phyloP scores from a whole-genome alignment of 1,284 basidiomycete species.

The Mycena sp. region DNA sequence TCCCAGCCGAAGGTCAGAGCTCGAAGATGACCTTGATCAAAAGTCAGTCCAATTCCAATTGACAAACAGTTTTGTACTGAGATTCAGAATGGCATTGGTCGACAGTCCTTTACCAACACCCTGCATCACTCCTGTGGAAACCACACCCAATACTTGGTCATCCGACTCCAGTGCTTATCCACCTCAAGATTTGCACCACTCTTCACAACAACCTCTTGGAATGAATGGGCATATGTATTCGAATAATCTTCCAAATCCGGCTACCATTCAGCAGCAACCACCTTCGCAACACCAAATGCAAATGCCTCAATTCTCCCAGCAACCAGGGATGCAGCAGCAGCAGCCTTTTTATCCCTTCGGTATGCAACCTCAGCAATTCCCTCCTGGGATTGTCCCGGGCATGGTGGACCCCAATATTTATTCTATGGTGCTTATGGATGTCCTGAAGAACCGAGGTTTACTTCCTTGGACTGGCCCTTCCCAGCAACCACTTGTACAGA shows the following conservation, averaged over 20 bases:
- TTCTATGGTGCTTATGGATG: slow-evolving; percentile 35
- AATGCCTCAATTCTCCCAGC: neutral
- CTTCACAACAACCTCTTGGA: neutral
- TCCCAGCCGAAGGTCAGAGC: slow-evolving; percentile 42
- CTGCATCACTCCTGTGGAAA: slow-evolving; percentile 61
- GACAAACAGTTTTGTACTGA: too few species aligned
- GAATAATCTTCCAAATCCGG: neutral
- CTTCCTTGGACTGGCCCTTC: neutral
- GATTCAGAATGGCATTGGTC: too few species aligned
- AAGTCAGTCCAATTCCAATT: slow-evolving; percentile 5
- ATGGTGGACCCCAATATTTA: slow-evolving; percentile 8
- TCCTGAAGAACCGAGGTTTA: slow-evolving; percentile 30
- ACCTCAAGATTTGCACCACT: neutral
- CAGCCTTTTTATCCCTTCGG: slow-evolving; percentile 8
- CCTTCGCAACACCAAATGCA: too few species aligned
- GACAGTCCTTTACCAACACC: slow-evolving; percentile 65
- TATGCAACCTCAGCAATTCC: neutral
- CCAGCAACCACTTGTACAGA: neutral
- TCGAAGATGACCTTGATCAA: slow-evolving; percentile 44
- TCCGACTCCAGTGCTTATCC: neutral
- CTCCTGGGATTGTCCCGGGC: neutral
- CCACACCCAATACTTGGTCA: neutral
- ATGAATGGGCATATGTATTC: neutral
- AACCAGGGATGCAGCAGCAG: slow-evolving; percentile 1
- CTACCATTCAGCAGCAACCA: neutral